Percentiles rank a stretch among this genome's conserved stretches.
Evolutionary conservation across 331 rosid genomes (phyloP).

Genomic region (Telfairia occidentalis): DNA sequence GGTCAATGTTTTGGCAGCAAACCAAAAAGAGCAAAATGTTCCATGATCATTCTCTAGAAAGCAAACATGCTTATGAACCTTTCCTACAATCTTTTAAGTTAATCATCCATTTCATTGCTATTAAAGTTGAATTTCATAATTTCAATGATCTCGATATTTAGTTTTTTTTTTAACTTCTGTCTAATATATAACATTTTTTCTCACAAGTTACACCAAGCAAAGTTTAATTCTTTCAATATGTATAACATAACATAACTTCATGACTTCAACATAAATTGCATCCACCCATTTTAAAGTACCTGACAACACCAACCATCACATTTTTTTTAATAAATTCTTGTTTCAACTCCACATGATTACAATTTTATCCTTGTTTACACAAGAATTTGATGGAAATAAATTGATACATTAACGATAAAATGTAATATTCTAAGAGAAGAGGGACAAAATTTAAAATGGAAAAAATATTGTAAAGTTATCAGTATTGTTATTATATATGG

Average conservation of each 20-base stretch:
- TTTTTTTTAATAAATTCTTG: neutral
- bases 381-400: neutral
- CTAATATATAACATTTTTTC: neutral
- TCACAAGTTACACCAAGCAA: neutral
- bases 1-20: conserved; percentile 37
- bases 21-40: conserved; percentile 86
- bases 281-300: neutral
- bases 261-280: neutral
- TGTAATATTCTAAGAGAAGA: neutral
- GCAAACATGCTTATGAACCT: conserved; percentile 78
- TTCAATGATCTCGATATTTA: neutral
- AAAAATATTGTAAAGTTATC: neutral
- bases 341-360: neutral
- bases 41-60: conserved; percentile 66
- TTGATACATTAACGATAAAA: neutral
- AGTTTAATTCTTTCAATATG: conserved; percentile 10
- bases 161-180: neutral
- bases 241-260: neutral
- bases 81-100: conserved; percentile 26
- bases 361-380: neutral
- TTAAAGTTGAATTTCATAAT: neutral
- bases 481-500: conserved; percentile 5
- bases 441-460: neutral
- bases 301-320: neutral
- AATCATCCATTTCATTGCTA: neutral